Base-by-base conservation (phyloP, 23 red algal genomes). In the Agarophyton chilense region DNA sequence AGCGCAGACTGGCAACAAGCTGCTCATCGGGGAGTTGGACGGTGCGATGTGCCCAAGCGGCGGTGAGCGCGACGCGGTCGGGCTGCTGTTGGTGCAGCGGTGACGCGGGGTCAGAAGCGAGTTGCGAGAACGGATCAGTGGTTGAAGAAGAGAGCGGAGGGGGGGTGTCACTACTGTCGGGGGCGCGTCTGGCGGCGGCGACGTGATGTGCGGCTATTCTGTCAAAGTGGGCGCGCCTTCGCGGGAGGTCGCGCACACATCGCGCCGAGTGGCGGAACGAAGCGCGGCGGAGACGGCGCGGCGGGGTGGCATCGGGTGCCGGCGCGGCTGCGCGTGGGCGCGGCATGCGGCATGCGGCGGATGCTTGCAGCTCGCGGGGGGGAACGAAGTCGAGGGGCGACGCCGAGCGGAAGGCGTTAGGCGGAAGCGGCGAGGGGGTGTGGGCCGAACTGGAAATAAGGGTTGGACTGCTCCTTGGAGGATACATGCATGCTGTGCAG, bases 211-310 rank as follows among this genome's bases (percentile, higher is more conserved):
- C 55, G 53, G 85, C 85, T 7, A 89, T 60, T 2, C 85, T 43
- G 21, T 89, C 85, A 49, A 89, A 89, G 33, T 89, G 51, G 19
- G 68, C 85, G 42, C 85, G 85, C 16, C 85, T 24, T 49, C 73
- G 35, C 26, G 19, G 4, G 12, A 89, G 51, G 73, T 66, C 63
- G 53, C 67, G 71, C 71, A 71, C 12, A 24, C 51, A 18, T 14
- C 70, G 71, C 26, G 28, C 43, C 0, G 53, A 65, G 53, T 67
- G 67, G 14, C 85, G 67, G 55, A 61, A 47, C 11, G 85, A 89
- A 18, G 85, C 28, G 51, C 85, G 85, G 34, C 71, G 85, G 26
- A 77, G 54, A 10, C 71, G 85, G 80, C 80, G 80, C 43, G 82
- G 82, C 60, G 82, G 61, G 1, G 82, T 49, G 82, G 34, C 25